Evolutionary conservation across 257 asterid species (phyloP).

Genomic region (Coffea canephora): DNA sequence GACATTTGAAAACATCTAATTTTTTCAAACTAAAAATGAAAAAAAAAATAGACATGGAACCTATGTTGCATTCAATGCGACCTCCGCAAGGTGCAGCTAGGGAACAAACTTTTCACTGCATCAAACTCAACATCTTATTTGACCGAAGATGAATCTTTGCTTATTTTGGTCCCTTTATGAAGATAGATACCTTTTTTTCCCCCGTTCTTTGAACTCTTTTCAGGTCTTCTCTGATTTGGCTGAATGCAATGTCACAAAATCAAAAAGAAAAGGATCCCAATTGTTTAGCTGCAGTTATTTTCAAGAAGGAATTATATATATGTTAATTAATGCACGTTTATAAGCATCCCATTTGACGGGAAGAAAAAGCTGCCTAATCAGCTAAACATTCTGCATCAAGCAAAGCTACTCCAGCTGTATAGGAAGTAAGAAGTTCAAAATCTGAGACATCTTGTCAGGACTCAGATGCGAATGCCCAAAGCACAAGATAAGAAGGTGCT

Average conservation of each 20-base stretch:
- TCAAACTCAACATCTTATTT: too few species aligned
- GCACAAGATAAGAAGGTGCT: conserved; percentile 42
- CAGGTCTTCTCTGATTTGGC: too few species aligned
- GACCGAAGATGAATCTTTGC: not conserved
- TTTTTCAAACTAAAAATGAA: too few species aligned
- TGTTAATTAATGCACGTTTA: too few species aligned
- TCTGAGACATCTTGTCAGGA: not conserved
- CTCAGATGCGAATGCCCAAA: conserved; percentile 39
- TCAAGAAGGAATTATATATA: not conserved
- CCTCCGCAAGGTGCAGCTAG: too few species aligned
- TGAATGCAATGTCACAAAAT: too few species aligned
- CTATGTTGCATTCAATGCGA: too few species aligned
- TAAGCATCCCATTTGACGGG: not conserved
- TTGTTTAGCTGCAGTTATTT: not conserved
- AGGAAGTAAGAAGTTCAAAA: not conserved
- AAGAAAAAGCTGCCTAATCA: not conserved
- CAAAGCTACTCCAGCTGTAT: not conserved
- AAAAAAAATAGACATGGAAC: too few species aligned
- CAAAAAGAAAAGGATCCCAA: too few species aligned
- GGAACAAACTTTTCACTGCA: too few species aligned
- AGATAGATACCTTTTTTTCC: not conserved
- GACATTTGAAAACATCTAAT: too few species aligned
- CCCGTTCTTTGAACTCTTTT: too few species aligned
- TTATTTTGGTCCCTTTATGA: not conserved
- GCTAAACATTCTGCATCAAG: not conserved